These are phyloP conservation scores for Diutina mesorugosa DNA, from an alignment of 1,139 yeast genomes.

Conservation along the genomic window DNA sequence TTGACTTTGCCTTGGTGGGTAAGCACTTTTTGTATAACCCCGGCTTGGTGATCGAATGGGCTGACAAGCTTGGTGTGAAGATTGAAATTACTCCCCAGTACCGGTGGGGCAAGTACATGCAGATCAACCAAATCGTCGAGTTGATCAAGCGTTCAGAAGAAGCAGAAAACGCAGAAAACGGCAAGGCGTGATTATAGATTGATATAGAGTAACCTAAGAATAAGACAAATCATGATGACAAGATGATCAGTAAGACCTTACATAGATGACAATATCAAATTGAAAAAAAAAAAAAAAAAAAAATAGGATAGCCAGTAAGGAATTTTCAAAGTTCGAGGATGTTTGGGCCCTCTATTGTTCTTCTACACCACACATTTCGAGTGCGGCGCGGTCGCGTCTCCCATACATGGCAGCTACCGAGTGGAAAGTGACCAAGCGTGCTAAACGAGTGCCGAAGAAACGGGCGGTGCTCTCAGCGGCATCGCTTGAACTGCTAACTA, in stretches of 20 bases:
- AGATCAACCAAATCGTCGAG: conserved; percentile 3
- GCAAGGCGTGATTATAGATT: neutral
- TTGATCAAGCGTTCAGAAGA: conserved; percentile 2
- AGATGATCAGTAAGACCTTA: too few species aligned
- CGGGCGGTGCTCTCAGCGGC: neutral
- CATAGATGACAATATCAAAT: too few species aligned
- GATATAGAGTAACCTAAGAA: too few species aligned
- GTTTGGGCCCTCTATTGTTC: too few species aligned
- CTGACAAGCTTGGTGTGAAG: conserved; percentile 31
- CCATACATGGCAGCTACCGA: neutral
- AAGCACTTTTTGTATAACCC: conserved; percentile 34
- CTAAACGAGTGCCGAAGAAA: neutral
- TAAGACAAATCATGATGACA: too few species aligned
- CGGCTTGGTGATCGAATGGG: conserved; percentile 35
- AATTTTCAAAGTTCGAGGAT: too few species aligned
- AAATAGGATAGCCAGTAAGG: too few species aligned
- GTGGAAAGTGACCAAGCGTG: neutral
- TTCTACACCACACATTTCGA: too few species aligned
- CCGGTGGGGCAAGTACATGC: conserved; percentile 13
- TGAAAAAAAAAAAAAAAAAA: too few species aligned
- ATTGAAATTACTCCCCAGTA: conserved; percentile 22
- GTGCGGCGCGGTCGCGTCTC: neutral
- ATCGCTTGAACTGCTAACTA: neutral
- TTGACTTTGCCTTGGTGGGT: conserved; percentile 37
- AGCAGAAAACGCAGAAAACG: neutral